These are phyloP conservation scores for Cicer arietinum DNA, from an alignment of 306 rosid genomes.

Conservation along the genomic window DNA sequence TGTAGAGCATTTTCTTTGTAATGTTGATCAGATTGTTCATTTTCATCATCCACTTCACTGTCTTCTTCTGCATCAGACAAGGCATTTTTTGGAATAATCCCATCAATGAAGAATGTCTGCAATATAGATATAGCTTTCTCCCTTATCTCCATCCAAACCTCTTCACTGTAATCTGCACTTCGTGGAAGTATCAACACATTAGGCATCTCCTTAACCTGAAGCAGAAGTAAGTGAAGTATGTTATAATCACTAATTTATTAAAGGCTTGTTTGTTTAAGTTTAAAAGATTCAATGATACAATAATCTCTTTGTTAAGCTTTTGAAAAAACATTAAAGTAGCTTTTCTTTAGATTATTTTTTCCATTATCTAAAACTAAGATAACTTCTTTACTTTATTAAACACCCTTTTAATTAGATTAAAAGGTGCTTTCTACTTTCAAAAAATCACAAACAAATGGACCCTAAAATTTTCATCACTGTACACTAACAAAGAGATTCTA, in stretches of 20 bases:
- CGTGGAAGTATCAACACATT: conserved; percentile 98
- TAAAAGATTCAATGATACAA: neutral
- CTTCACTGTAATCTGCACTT: conserved; percentile 99
- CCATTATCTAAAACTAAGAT: neutral
- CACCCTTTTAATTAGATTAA: neutral
- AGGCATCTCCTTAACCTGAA: conserved; percentile 99
- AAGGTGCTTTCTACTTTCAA: neutral
- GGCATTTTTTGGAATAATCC: conserved; percentile 76
- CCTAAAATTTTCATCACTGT: conserved; percentile 12
- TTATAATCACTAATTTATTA: conserved; percentile 23
- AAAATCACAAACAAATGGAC: conserved; percentile 1
- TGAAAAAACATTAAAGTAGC: neutral
- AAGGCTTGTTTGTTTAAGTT: neutral
- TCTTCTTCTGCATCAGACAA: conserved; percentile 80
- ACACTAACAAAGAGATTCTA: conserved; percentile 19
- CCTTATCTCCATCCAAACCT: conserved; percentile 99
- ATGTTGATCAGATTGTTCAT: conserved; percentile 64
- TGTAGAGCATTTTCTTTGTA: conserved; percentile 66
- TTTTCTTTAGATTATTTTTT: conserved; percentile 1
- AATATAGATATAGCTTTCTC: conserved; percentile 88
- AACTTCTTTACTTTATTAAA: neutral
- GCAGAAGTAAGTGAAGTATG: conserved; percentile 39
- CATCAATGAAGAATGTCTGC: conserved; percentile 86
- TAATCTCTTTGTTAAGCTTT: conserved; percentile 8
- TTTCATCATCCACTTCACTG: conserved; percentile 70